Evolutionary conservation across 805 yeast species (phyloP).

Genomic region (Lachancea mirantina): DNA sequence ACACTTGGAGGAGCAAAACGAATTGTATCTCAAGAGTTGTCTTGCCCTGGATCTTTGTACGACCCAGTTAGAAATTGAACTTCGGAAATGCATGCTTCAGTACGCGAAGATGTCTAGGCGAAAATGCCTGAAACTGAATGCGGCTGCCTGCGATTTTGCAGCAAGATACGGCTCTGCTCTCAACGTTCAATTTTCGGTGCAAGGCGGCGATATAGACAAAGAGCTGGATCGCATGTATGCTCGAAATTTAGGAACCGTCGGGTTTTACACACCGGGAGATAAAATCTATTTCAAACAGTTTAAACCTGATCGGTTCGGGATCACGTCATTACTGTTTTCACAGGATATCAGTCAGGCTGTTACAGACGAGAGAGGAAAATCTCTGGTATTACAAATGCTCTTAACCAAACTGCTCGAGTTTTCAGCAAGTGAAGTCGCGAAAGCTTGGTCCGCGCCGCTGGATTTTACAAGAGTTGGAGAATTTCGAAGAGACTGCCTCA

Average conservation of each 20-base stretch:
- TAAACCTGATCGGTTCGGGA: too few relatives aligned
- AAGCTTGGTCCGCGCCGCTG: conserved; percentile 13
- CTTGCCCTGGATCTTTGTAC: conserved; percentile 6
- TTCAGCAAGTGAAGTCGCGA: conserved; percentile 4
- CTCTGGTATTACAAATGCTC: not conserved
- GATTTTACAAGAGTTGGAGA: conserved; percentile 12
- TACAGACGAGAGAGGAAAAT: conserved; percentile 2
- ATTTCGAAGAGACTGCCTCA: conserved; percentile 13
- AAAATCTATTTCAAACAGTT: too few relatives aligned
- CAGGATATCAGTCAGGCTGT: too few relatives aligned
- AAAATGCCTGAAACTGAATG: not conserved
- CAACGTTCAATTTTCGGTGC: not conserved
- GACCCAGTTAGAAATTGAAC: conserved; percentile 5
- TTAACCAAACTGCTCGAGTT: not conserved
- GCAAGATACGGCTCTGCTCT: not conserved
- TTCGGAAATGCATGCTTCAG: conserved; percentile 6
- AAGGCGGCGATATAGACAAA: not conserved
- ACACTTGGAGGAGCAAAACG: not conserved
- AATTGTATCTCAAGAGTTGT: conserved; percentile 3
- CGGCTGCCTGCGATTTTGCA: not conserved
- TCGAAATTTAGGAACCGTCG: conserved; percentile 6
- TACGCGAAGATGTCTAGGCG: conserved; percentile 1
- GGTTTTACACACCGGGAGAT: conserved; percentile 5
- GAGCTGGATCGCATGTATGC: conserved; percentile 1
- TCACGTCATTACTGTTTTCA: too few relatives aligned